phyloP scores from a whole-genome alignment of 169 alveolate genomes.

The Plasmodium coatneyi region DNA sequence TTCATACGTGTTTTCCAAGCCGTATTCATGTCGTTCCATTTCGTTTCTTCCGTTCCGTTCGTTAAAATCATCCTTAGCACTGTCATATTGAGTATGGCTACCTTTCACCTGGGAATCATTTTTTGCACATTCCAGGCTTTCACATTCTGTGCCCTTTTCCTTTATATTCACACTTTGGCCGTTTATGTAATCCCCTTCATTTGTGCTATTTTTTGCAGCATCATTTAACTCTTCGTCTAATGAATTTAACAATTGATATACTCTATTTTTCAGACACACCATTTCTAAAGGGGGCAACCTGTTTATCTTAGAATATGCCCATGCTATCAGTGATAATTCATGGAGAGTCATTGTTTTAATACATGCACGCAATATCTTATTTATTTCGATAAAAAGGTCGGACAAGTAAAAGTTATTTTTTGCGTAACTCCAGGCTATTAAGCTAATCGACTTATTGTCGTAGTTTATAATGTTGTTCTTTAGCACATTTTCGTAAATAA shows the following conservation, averaged over 20 bases:
- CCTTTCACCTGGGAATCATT: slow-evolving; percentile 32
- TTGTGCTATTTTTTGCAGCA: slow-evolving; percentile 1
- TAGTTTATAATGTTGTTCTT: slow-evolving; percentile 68
- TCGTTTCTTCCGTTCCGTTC: slow-evolving; percentile 41
- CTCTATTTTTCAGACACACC: slow-evolving; percentile 72
- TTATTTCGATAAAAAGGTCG: slow-evolving; percentile 70
- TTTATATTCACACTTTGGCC: slow-evolving; percentile 12
- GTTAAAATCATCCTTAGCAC: neutral
- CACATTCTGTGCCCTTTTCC: slow-evolving; percentile 37
- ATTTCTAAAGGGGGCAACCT: slow-evolving; percentile 74
- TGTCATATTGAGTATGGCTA: neutral
- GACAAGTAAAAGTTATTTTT: slow-evolving; percentile 69
- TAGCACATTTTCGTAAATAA: slow-evolving; percentile 69
- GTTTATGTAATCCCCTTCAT: slow-evolving; percentile 12
- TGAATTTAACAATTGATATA: slow-evolving; percentile 46
- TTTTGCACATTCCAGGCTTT: neutral
- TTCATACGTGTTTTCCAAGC: slow-evolving; percentile 34
- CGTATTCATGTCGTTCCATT: slow-evolving; percentile 13
- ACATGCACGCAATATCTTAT: slow-evolving; percentile 68
- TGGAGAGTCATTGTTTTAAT: slow-evolving; percentile 73
- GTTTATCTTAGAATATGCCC: slow-evolving; percentile 75
- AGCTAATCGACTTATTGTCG: slow-evolving; percentile 66
- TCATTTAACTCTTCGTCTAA: slow-evolving; percentile 60
- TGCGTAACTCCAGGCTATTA: slow-evolving; percentile 76
- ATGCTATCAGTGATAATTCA: slow-evolving; percentile 72